Evolutionary conservation across 2,329 filamentous ascomycete species (phyloP).

Genomic region (Talaromyces albobiverticillius): DNA sequence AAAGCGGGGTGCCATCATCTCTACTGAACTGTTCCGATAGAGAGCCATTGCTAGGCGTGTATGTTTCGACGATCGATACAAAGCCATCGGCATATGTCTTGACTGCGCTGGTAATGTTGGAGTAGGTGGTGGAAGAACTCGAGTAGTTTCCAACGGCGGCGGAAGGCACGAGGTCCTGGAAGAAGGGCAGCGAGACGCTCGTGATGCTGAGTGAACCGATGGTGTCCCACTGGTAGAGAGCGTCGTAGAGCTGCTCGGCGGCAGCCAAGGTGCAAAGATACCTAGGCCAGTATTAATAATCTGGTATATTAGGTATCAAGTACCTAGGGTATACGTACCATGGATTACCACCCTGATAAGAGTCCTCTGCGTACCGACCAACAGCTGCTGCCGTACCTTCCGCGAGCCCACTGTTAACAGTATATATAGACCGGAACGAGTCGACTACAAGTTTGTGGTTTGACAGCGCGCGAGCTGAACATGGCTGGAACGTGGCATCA

Average conservation of each 20-base stretch:
- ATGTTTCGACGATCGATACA: constrained; percentile 39
- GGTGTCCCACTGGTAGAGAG: constrained; percentile 67
- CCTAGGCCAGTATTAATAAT: constrained; percentile 16
- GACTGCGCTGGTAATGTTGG: constrained; percentile 57
- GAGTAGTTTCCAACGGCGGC: constrained; percentile 62
- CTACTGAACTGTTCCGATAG: constrained; percentile 42
- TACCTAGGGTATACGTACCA: constrained; percentile 56
- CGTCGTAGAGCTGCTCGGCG: constrained; percentile 76
- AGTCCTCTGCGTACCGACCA: constrained; percentile 68
- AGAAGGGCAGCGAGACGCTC: constrained; percentile 66
- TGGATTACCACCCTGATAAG: constrained; percentile 74
- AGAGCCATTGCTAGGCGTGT: constrained; percentile 18
- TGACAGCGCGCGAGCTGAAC: constrained; percentile 63
- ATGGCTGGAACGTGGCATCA: constrained; percentile 69
- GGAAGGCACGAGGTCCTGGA: constrained; percentile 61
- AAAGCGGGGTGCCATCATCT: constrained; percentile 31
- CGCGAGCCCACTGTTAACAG: constrained; percentile 44
- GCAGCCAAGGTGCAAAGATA: constrained; percentile 71
- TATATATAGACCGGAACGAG: constrained; percentile 69
- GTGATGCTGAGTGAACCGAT: constrained; percentile 64
- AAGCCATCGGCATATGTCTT: constrained; percentile 62
- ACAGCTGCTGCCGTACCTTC: constrained; percentile 38
- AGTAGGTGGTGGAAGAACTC: constrained; percentile 55
- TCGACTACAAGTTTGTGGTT: constrained; percentile 76
- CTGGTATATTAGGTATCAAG: no score